Conservation (phyloP, 164 flowering plant species). For the Piper longum region DNA sequence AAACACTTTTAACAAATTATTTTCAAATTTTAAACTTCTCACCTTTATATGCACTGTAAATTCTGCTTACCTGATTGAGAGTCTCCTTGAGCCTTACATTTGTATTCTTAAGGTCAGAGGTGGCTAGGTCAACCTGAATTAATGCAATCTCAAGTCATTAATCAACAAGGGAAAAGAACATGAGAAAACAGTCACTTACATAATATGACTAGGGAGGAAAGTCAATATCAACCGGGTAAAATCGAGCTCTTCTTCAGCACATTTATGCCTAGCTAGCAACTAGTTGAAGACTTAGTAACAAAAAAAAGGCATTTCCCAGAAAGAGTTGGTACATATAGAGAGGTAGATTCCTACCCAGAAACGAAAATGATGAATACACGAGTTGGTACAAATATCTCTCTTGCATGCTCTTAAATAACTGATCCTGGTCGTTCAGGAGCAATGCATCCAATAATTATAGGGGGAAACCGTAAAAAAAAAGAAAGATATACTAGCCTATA, state of each 20-base stretch:
- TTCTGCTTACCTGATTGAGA: conserved; percentile 54
- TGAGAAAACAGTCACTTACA: background rate
- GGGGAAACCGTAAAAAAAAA: no score
- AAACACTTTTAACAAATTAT: background rate
- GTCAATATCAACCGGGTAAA: background rate
- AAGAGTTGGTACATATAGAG: background rate
- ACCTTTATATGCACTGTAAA: background rate
- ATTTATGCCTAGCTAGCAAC: background rate
- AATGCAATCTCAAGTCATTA: background rate
- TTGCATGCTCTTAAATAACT: no score
- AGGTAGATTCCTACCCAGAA: background rate
- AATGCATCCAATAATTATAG: no score
- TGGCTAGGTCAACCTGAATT: conserved; percentile 74
- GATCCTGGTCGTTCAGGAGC: no score
- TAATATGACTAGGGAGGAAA: background rate
- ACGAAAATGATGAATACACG: background rate
- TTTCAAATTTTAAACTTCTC: background rate
- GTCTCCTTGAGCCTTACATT: conserved; percentile 90
- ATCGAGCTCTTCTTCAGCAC: background rate
- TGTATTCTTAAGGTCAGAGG: conserved; percentile 86
- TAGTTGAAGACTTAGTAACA: background rate
- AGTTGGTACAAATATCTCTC: no score
- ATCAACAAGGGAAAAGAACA: background rate
- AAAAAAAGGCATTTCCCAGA: background rate
- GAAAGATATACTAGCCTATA: no score